These are phyloP conservation scores for Sorghum bicolor DNA, from an alignment of 176 grass and related monocot species.

Conservation along the genomic window DNA sequence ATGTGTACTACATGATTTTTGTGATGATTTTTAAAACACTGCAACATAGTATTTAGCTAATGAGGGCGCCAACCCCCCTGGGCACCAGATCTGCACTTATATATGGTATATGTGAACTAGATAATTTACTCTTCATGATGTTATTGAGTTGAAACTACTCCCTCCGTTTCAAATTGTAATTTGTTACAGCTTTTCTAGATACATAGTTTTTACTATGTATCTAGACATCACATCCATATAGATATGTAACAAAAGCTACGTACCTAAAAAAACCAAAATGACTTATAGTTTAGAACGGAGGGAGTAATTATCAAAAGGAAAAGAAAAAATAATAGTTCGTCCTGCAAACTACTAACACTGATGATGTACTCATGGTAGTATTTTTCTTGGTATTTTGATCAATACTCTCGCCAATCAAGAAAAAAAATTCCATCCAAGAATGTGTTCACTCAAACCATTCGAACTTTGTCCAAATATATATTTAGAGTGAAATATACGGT, in stretches of 20 bases:
- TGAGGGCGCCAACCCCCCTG: too few relatives aligned
- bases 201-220: too few relatives aligned
- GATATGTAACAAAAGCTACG: too few relatives aligned
- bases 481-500: background rate
- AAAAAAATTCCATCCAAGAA: background rate
- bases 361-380: background rate
- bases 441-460: background rate
- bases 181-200: too few relatives aligned
- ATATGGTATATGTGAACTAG: background rate
- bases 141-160: background rate
- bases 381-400: background rate
- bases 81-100: too few relatives aligned
- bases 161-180: too few relatives aligned
- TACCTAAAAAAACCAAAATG: too few relatives aligned
- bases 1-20: too few relatives aligned
- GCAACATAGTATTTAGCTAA: too few relatives aligned
- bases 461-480: background rate
- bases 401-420: background rate
- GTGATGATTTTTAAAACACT: too few relatives aligned
- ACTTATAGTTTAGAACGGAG: background rate
- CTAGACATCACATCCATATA: too few relatives aligned
- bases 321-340: background rate
- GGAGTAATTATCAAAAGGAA: background rate
- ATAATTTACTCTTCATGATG: slow-evolving; percentile 10
- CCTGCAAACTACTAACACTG: background rate